Evolutionary conservation across 768 basidiomycete genomes (phyloP).

Genomic region (Boletus sp.): DNA sequence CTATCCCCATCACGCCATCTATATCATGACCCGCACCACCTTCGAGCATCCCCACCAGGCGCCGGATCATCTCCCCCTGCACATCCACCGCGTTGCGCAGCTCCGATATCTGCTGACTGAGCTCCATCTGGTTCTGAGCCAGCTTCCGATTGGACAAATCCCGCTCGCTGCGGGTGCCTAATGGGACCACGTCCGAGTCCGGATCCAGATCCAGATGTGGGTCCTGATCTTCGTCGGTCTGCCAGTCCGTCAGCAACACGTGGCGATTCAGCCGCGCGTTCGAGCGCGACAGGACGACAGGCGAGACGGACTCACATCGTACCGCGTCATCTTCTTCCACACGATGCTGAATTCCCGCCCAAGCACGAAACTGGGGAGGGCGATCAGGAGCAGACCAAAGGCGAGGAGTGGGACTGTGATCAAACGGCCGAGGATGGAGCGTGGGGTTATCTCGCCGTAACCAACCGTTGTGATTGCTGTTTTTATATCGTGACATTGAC

Average conservation of each 20-base stretch:
- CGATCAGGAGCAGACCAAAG: constrained; percentile 85
- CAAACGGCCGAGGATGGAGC: constrained; percentile 82
- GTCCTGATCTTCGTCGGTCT: constrained; percentile 2
- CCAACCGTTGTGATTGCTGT: constrained; percentile 85
- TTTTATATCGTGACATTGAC: not conserved
- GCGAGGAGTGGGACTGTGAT: constrained; percentile 83
- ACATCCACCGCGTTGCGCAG: constrained; percentile 52
- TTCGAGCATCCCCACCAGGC: constrained; percentile 20
- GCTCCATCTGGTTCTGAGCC: constrained; percentile 62
- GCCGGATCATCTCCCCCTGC: constrained; percentile 51
- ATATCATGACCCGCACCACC: not conserved
- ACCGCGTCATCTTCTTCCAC: constrained; percentile 75
- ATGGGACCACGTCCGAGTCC: not conserved
- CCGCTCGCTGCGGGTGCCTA: constrained; percentile 14
- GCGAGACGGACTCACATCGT: constrained; percentile 35
- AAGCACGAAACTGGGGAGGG: constrained; percentile 87
- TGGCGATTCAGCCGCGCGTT: not conserved
- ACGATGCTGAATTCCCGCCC: constrained; percentile 88
- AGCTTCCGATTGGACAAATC: constrained; percentile 60
- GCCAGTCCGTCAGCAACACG: not conserved
- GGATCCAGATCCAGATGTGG: not conserved
- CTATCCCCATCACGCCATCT: not conserved
- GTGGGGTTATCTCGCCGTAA: constrained; percentile 89
- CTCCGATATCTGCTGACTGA: constrained; percentile 62
- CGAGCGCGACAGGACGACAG: not conserved